Conservation (phyloP, 345 rosid genomes). For the Citrus sinensis region DVS_A1.0 CM039165.1:24804001-24804500, state of each 20-base stretch:
- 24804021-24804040: slow-evolving; percentile 96
- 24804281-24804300: slow-evolving; percentile 40
- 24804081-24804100: slow-evolving; percentile 73
- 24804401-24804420: not conserved
- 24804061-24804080: slow-evolving; percentile 85
- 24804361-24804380: slow-evolving; percentile 77
- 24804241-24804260: slow-evolving; percentile 68
- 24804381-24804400: slow-evolving; percentile 2
- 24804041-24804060: slow-evolving; percentile 87
- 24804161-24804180: slow-evolving; percentile 11
- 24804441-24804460: slow-evolving; percentile 48
- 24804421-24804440: slow-evolving; percentile 4
- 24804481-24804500: slow-evolving; percentile 61
- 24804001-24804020: slow-evolving; percentile 95
- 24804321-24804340: slow-evolving; percentile 41
- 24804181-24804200: not conserved
- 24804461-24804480: slow-evolving; percentile 66
- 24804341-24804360: slow-evolving; percentile 80
- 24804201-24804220: slow-evolving; percentile 69
- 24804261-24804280: slow-evolving; percentile 50
- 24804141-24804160: slow-evolving; percentile 15
- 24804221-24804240: slow-evolving; percentile 62
- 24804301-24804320: slow-evolving; percentile 44
- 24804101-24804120: slow-evolving; percentile 66
- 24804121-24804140: slow-evolving; percentile 35